Evolutionary conservation across 164 flowering plant genomes (phyloP), one percentile per base, ranked within the genome.

Genomic region (Cinnamomum chago): DNA sequence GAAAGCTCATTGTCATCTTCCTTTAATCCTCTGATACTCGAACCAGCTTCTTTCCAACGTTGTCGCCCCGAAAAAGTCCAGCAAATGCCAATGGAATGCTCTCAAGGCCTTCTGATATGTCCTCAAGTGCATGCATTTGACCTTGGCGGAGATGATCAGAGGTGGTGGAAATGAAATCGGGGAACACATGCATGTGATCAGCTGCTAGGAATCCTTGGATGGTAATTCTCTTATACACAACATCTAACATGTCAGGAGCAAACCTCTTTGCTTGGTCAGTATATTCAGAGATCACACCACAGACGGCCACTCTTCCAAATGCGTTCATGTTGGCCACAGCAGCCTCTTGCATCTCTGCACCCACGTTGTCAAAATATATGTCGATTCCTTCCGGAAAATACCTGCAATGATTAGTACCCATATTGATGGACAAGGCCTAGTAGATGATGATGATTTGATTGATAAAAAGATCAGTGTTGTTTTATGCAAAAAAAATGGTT

Each of bases 301-400:
- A 91, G 1, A 76, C 84, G 2, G 88, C 92, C 10, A 90, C 85
- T 76, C 94, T 83, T 2, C 97, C 97, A 28, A 81, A 83, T 1
- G 14, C 1, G 27, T 86, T 93, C 98, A 93, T 89, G 85, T 91
- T 90, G 20, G 80, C 82, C 60, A 91, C 79, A 3, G 86, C 94
- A 2, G 93, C 93, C 58, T 90, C 97, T 62, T 81, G 84, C 92
- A 89, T 93, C 76, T 88, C 86, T 0, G 76, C 89, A 5, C 96
- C 98, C n/a, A 93, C 95, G 50, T 91, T 92, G 82, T 92, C 97
- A 9, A 92, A 92, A 35, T 92, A 89, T 69, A 92, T 85, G 70
- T 93, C 94, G 7, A 93, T 89, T 1, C 98, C 95, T 14, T 88
- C 87, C 0, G 95, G 95, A 67, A 93, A 93, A 79, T 84, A 86